Conservation (phyloP, 2,329 filamentous ascomycete species). For the Trichoderma brevicompactum region DNA sequence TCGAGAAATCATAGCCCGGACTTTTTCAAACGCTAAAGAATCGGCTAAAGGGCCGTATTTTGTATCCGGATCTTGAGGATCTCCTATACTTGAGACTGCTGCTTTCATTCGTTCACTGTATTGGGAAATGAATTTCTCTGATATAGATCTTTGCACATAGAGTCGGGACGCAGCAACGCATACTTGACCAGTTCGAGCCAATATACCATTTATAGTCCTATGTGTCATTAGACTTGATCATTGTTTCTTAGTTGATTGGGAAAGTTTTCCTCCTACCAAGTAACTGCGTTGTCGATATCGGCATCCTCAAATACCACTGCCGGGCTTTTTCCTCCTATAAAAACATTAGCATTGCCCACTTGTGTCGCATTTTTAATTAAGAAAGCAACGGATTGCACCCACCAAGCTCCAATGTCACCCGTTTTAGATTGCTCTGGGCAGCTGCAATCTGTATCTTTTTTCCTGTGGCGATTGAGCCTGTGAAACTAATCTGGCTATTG, state of each 20-base stretch:
- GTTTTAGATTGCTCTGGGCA: slow-evolving; percentile 65
- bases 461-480: slow-evolving; percentile 72
- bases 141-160: slow-evolving; percentile 53
- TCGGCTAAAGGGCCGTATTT: slow-evolving; percentile 55
- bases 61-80: slow-evolving; percentile 42
- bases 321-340: not conserved
- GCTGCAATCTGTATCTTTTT: slow-evolving; percentile 75
- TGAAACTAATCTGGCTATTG: slow-evolving; percentile 53
- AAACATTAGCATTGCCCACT: not conserved
- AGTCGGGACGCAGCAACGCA: slow-evolving; percentile 64
- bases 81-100: slow-evolving; percentile 45
- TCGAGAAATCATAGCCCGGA: slow-evolving; percentile 49
- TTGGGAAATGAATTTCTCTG: not conserved
- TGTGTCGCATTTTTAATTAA: not conserved
- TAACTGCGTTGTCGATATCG: slow-evolving; percentile 11
- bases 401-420: slow-evolving; percentile 67
- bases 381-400: slow-evolving; percentile 60
- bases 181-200: slow-evolving; percentile 60
- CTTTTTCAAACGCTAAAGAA: slow-evolving; percentile 53
- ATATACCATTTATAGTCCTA: slow-evolving; percentile 49
- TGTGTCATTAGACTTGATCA: slow-evolving; percentile 25
- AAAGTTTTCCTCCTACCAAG: not conserved
- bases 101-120: slow-evolving; percentile 1
- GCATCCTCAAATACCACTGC: slow-evolving; percentile 8
- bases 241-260: not conserved